phyloP scores from a whole-genome alignment of 306 rosid genomes.

The Cucumis sativus region DNA sequence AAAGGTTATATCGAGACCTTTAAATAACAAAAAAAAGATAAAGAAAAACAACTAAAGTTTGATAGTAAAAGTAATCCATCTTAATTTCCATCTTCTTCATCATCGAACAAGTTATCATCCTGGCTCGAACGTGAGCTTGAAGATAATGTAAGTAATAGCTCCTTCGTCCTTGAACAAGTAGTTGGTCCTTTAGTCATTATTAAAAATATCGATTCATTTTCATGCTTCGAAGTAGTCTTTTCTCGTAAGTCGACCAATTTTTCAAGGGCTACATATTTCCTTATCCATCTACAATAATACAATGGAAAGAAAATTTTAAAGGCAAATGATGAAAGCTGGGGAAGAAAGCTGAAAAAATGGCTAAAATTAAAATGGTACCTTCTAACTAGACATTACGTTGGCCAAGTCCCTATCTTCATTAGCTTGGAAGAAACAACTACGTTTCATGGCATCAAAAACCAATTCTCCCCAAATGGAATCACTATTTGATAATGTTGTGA shows the following conservation, averaged over 20 bases:
- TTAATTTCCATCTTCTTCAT: not conserved
- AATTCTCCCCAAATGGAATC: slow-evolving; percentile 44
- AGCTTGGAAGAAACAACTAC: slow-evolving; percentile 48
- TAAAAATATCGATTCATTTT: too few species aligned
- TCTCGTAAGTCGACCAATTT: too few species aligned
- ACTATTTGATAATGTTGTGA: slow-evolving; percentile 22
- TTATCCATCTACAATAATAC: not conserved
- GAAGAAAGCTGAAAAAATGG: not conserved
- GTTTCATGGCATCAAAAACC: slow-evolving; percentile 42
- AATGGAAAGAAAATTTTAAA: not conserved
- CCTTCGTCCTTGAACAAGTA: not conserved
- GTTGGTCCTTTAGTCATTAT: not conserved
- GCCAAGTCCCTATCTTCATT: slow-evolving; percentile 47
- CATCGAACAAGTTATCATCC: too few species aligned
- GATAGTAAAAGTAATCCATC: too few species aligned
- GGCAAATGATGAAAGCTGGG: not conserved
- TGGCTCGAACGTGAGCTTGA: not conserved
- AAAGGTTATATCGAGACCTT: too few species aligned
- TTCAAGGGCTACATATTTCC: not conserved
- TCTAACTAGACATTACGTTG: slow-evolving; percentile 16
- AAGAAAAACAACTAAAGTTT: too few species aligned
- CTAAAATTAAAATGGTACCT: not conserved
- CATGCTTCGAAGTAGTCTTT: not conserved
- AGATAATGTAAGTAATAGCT: not conserved
- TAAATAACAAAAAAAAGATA: too few species aligned